phyloP scores from a whole-genome alignment of 345 rosid species.

The Moringa oleifera region DNA sequence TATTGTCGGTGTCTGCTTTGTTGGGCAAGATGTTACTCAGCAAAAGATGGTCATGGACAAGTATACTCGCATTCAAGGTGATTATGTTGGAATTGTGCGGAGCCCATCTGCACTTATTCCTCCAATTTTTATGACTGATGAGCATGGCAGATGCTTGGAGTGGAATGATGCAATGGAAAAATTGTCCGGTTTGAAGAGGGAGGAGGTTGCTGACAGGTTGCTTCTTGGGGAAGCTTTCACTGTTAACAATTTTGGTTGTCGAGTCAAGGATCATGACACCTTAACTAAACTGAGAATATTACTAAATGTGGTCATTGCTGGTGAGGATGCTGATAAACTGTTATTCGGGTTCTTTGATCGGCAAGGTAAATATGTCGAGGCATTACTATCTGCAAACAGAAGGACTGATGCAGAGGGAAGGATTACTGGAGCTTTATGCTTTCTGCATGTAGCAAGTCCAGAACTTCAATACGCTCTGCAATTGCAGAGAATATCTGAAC shows the following conservation, averaged over 20 bases:
- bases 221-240: slow-evolving; percentile 83
- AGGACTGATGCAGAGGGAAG: slow-evolving; percentile 55
- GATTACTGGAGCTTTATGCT: slow-evolving; percentile 61
- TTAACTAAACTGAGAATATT: slow-evolving; percentile 61
- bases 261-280: slow-evolving; percentile 62
- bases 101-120: slow-evolving; percentile 73
- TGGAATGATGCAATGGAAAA: slow-evolving; percentile 85
- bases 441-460: slow-evolving; percentile 71
- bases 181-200: slow-evolving; percentile 73
- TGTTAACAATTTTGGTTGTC: slow-evolving; percentile 47
- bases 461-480: slow-evolving; percentile 73
- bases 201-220: slow-evolving; percentile 49
- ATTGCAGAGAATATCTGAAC: slow-evolving; percentile 68
- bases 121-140: slow-evolving; percentile 69
- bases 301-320: slow-evolving; percentile 49
- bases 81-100: slow-evolving; percentile 60
- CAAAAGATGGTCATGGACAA: slow-evolving; percentile 53
- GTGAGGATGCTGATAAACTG: slow-evolving; percentile 53
- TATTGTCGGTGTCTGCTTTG: slow-evolving; percentile 70
- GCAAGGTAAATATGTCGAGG: slow-evolving; percentile 57
- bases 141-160: slow-evolving; percentile 65
- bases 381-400: slow-evolving; percentile 57
- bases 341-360: slow-evolving; percentile 59
- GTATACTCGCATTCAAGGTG: slow-evolving; percentile 60
- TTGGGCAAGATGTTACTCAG: slow-evolving; percentile 75